Conservation (phyloP, 345 rosid species). For the Ricinus communis region DNA sequence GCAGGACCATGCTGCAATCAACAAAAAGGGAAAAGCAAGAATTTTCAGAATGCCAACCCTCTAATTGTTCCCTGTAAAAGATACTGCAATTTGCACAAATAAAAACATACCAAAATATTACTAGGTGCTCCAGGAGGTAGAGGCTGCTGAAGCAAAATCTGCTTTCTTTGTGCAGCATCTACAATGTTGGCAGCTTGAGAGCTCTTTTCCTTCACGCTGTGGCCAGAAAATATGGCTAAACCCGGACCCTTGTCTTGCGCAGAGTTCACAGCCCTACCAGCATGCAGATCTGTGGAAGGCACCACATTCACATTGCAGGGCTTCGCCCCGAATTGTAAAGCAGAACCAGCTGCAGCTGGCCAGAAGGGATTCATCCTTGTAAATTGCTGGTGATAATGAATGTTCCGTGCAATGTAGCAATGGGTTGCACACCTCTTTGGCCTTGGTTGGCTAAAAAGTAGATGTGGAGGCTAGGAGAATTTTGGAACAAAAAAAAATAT, state of each 20-base stretch:
- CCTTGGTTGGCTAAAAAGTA: slow-evolving; percentile 71
- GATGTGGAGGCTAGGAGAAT: slow-evolving; percentile 58
- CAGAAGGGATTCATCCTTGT: slow-evolving; percentile 85
- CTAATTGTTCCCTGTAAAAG: not conserved
- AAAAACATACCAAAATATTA: slow-evolving; percentile 67
- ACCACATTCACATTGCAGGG: slow-evolving; percentile 66
- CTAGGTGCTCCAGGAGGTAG: slow-evolving; percentile 72
- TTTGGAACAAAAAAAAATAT: not conserved
- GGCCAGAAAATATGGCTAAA: slow-evolving; percentile 45
- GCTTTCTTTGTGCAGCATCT: slow-evolving; percentile 78
- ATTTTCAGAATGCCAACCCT: not conserved
- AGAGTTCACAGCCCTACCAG: slow-evolving; percentile 50
- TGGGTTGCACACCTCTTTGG: slow-evolving; percentile 96
- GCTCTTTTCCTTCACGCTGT: slow-evolving; percentile 49
- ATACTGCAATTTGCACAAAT: not conserved
- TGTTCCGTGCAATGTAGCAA: slow-evolving; percentile 82
- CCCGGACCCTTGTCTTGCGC: slow-evolving; percentile 64
- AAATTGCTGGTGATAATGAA: slow-evolving; percentile 70
- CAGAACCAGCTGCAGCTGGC: slow-evolving; percentile 80
- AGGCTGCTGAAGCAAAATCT: slow-evolving; percentile 78
- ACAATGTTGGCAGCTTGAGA: slow-evolving; percentile 51
- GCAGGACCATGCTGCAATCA: slow-evolving; percentile 73
- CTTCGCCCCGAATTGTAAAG: slow-evolving; percentile 75
- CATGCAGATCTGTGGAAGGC: slow-evolving; percentile 74
- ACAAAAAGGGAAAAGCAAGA: not conserved